phyloP scores from a whole-genome alignment of 805 yeast species.

The Barnettozyma siamensis region DNA sequence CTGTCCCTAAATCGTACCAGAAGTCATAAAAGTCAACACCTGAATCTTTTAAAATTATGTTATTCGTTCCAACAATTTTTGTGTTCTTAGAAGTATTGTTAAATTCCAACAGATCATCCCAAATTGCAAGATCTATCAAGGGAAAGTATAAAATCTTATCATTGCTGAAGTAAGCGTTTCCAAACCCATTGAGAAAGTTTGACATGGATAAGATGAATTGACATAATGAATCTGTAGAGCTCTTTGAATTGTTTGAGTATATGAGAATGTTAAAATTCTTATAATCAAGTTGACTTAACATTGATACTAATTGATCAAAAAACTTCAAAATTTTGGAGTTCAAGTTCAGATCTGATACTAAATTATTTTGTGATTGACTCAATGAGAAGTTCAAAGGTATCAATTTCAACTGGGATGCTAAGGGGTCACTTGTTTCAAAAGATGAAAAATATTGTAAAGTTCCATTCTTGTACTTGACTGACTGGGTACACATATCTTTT shows the following conservation, averaged over 20 bases:
- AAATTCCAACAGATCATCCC: conserved; percentile 36
- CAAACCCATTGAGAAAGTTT: conserved; percentile 35
- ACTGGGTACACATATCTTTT: conserved; percentile 10
- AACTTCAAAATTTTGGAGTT: conserved; percentile 24
- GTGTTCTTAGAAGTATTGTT: conserved; percentile 15
- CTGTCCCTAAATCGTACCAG: conserved; percentile 52
- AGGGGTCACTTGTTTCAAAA: conserved; percentile 28
- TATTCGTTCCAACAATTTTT: conserved; percentile 62
- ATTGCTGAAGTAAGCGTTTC: conserved; percentile 38
- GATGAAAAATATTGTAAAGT: conserved; percentile 25
- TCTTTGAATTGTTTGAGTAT: conserved; percentile 27
- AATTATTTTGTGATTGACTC: conserved; percentile 15
- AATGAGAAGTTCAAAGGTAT: conserved; percentile 27
- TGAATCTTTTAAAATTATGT: conserved; percentile 50
- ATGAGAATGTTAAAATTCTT: conserved; percentile 35
- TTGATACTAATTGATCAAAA: conserved; percentile 28
- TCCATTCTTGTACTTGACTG: conserved; percentile 19
- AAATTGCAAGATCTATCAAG: conserved; percentile 53
- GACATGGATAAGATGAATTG: conserved; percentile 38
- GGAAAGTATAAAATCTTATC: conserved; percentile 44
- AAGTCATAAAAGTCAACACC: conserved; percentile 54
- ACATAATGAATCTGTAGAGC: conserved; percentile 35
- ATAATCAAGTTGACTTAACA: conserved; percentile 31
- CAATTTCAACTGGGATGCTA: conserved; percentile 29
- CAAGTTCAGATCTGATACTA: conserved; percentile 22